A percentile compares a stretch with the other conserved stretches of the same genome.
Evolutionary conservation across 805 yeast species (phyloP).

Genomic region (Metschnikowia lachancei): DNA sequence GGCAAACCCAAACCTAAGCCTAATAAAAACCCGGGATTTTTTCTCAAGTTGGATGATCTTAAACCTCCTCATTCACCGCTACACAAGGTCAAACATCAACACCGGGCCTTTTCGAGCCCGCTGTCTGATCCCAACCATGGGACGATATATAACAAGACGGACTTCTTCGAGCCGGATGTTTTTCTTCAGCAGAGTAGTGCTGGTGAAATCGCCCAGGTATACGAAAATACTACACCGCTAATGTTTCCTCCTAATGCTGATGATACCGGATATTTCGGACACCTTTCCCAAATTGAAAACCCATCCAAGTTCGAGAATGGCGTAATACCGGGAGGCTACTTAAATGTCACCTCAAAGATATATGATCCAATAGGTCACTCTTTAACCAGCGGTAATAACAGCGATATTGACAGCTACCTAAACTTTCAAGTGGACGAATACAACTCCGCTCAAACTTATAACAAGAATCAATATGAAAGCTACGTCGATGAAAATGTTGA

Average conservation of each 20-base stretch:
- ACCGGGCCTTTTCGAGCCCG: slow-evolving; percentile 18
- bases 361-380: slow-evolving; percentile 8
- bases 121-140: slow-evolving; percentile 16
- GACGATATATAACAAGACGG: slow-evolving; percentile 3
- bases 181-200: slow-evolving; percentile 11
- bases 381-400: slow-evolving; percentile 8
- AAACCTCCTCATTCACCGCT: slow-evolving; percentile 13
- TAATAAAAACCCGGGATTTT: slow-evolving; percentile 27
- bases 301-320: slow-evolving; percentile 2
- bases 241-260: slow-evolving; percentile 19
- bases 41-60: slow-evolving; percentile 27
- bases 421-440: slow-evolving; percentile 12
- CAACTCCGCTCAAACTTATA: slow-evolving; percentile 1
- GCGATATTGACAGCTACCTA: slow-evolving; percentile 11
- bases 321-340: slow-evolving; percentile 8
- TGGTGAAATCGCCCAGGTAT: slow-evolving; percentile 6
- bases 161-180: slow-evolving; percentile 9
- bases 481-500: neutral
- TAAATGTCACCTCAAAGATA: slow-evolving; percentile 10
- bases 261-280: slow-evolving; percentile 19
- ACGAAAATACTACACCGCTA: slow-evolving; percentile 18
- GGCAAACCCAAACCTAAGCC: slow-evolving; percentile 5
- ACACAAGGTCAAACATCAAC: slow-evolving; percentile 11
- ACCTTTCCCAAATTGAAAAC: slow-evolving; percentile 3
- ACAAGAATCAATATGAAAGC: neutral